Base-by-base conservation (phyloP, 2,329 filamentous ascomycete genomes). In the Xylariaceae sp. region DNA sequence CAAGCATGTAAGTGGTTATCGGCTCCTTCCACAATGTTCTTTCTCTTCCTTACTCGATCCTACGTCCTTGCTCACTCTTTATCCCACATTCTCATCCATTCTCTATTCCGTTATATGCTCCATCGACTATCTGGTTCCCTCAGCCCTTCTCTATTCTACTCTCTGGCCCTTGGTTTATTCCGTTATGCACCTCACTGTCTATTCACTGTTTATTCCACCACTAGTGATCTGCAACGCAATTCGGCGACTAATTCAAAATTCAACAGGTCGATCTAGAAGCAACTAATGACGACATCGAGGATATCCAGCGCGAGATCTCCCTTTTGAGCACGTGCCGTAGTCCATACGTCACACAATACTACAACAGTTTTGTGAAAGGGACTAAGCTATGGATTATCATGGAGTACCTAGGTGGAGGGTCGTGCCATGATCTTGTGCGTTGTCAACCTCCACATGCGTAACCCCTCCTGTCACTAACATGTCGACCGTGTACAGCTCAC, bases 371-470 rank as follows among this genome's bases (percentile, higher is more conserved):
- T 68, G 80, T 97, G n/a, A 84, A 89, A 60, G 94, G 94, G 22
- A 88, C 91, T 67, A 99, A 97, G 72, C 75, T 99, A 75, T 99
- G 94, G 94, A 99, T 99, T 65, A 90, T 97, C 51, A 99, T 99
- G 94, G 94, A 99, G 70, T 99, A 87, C 65, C 75, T 99, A 11
- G 94, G 94, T 6, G 94, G 94, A 56, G 94, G 94, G 38, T 97
- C 94, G 15, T 96, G 94, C 67, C 78, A 96, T 57, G 94, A 99
- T 68, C 70, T 99, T 75, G 89, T 95, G 80, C 62, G 76, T 51
- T 43, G 35, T 48, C 47, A 38, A 45, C 42, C 19, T 48, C 39
- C 27, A 11, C n/a, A 11, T 40, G 12, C 30, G 19, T 40, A 46
- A 42, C 47, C 22, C 14, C 15, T 31, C 14, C 31, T 39, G 39